Evolutionary conservation across 2,329 filamentous ascomycete genomes (phyloP).

Genomic region (Alternaria hordeiaustralica): DNA sequence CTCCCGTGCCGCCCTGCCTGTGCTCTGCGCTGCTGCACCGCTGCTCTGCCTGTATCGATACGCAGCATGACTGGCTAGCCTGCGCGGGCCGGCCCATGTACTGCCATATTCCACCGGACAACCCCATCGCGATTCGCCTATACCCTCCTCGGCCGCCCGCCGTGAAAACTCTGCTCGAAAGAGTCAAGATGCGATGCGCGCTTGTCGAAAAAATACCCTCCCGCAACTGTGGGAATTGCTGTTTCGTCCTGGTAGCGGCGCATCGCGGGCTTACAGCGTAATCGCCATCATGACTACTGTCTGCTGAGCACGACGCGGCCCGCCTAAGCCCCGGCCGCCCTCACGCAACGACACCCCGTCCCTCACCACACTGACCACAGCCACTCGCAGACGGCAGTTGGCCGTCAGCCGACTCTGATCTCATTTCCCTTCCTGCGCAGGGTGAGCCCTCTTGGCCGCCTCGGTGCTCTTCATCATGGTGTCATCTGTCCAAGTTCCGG

Average conservation of each 20-base stretch:
- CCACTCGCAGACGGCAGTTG: slow-evolving; percentile 13
- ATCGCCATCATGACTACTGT: slow-evolving; percentile 21
- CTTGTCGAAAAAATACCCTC: slow-evolving; percentile 12
- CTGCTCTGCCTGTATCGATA: slow-evolving; percentile 24
- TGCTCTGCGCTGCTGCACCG: not conserved
- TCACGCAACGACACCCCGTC: not conserved
- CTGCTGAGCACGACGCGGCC: slow-evolving; percentile 20
- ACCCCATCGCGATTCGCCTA: slow-evolving; percentile 27
- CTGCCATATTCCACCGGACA: slow-evolving; percentile 28
- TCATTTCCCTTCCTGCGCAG: slow-evolving; percentile 18
- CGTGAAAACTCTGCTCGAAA: slow-evolving; percentile 35
- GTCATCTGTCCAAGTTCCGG: slow-evolving; percentile 45
- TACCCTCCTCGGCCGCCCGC: slow-evolving; percentile 15
- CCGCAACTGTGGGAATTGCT: slow-evolving; percentile 1
- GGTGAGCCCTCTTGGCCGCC: slow-evolving; percentile 29
- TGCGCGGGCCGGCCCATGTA: slow-evolving; percentile 42
- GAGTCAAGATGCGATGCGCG: slow-evolving; percentile 23
- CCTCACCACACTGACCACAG: slow-evolving; percentile 13
- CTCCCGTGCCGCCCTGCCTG: slow-evolving; percentile 26
- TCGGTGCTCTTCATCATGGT: slow-evolving; percentile 27
- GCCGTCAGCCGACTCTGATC: slow-evolving; percentile 37
- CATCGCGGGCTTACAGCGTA: slow-evolving; percentile 15
- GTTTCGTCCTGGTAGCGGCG: slow-evolving; percentile 14
- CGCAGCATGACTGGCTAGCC: slow-evolving; percentile 29
- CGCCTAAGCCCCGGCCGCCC: not conserved